A percentile compares a stretch with the other conserved stretches of the same genome.
phyloP scores from a whole-genome alignment of 345 rosid species.

The Eucalyptus erythrocorys region DNA sequence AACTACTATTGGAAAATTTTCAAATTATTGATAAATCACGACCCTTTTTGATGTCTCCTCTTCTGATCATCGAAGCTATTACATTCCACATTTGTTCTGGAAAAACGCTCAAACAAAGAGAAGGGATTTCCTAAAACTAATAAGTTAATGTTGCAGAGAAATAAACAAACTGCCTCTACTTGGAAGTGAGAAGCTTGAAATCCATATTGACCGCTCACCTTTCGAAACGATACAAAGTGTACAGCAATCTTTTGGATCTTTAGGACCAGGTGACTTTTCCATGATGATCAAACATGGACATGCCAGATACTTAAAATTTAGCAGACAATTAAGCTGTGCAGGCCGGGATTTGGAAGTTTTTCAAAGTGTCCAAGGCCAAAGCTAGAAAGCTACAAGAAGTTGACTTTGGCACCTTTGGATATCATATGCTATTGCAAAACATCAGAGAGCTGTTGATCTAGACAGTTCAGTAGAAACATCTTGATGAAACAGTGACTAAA shows the following conservation, averaged over 20 bases:
- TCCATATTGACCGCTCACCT: background rate
- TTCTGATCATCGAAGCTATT: too few relatives aligned
- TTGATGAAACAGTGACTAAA: background rate
- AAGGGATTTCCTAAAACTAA: background rate
- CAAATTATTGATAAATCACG: too few relatives aligned
- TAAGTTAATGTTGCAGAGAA: too few relatives aligned
- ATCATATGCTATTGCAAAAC: background rate
- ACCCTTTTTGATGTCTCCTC: background rate
- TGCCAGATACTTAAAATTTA: too few relatives aligned
- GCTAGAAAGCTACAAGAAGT: background rate
- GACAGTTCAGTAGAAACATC: background rate
- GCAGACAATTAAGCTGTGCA: too few relatives aligned
- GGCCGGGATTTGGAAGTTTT: background rate
- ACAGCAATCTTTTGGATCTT: background rate
- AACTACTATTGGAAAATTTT: accelerated
- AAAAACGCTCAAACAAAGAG: background rate
- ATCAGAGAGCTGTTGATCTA: background rate
- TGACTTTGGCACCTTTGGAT: background rate
- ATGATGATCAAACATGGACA: background rate
- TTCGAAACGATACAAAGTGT: accelerated
- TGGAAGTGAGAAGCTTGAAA: background rate
- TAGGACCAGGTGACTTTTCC: background rate
- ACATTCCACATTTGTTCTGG: background rate
- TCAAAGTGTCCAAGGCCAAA: background rate
- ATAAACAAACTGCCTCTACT: too few relatives aligned